Evolutionary conservation across 176 grass and related monocot species (phyloP), one percentile per base, ranked within the genome.

Genomic region (Saccharum officinarum): DNA sequence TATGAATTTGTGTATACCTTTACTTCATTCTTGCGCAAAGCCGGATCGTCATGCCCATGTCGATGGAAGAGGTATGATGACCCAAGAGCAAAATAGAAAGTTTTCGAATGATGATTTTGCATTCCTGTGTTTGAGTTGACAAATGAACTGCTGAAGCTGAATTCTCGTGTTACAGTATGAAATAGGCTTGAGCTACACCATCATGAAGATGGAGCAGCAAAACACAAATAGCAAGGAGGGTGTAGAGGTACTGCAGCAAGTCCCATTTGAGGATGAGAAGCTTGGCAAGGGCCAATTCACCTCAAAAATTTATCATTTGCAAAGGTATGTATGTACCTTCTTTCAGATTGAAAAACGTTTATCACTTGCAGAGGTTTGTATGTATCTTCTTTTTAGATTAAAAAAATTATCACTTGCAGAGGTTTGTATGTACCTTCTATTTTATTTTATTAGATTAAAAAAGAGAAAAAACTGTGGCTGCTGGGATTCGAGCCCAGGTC

Each of bases 401-500:
- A 55, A 55, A 55, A 55, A 14, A 15, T 1, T 12, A 13, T 46
- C 44, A 46, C 0, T 44, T 44, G 16, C 40, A n/a, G n/a, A n/a
- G n/a, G 17, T 18, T 0, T 18, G 50, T 54, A 54, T 20, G 4
- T 46, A 46, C 44, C 44, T 46, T 46, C 8, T 41, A 8, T 41
- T 46, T 46, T n/a, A n/a, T 55, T 55, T 55, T 55, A n/a, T 46
- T 46, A 46, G 44, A 46, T 0, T 44, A 52, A 52, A 54, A 18
- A 7, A 54, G 0, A 6, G 1, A 22, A 22, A 57, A 20, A 8
- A 3, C 0, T 62, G 59, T 62, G 59, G 59, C 59, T 62, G 59
- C 93, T 94, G 91, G 96, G 91, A 94, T 92, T 98, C 91, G 89
- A 94, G 93, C 86, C 81, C 89, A 95, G 89, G 86, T 94, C 92